Conservation (phyloP, 139 green algal genomes). For the Volvox reticuliferus region DNA sequence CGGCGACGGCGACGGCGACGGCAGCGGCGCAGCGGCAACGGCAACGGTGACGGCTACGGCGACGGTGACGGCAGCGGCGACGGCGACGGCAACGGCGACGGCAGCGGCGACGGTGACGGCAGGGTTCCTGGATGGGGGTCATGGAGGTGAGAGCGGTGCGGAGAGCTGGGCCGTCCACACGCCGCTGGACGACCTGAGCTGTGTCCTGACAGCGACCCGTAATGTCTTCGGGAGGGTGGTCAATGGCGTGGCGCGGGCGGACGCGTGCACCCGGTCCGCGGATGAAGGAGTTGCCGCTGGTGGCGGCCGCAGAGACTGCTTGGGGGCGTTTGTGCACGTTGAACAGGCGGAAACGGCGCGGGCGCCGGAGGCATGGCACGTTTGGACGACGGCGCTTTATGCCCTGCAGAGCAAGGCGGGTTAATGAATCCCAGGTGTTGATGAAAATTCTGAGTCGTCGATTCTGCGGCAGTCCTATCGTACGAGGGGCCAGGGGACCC, state of each 20-base stretch:
- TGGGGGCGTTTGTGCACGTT: constrained; percentile 18
- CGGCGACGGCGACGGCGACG: no score
- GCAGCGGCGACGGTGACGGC: no score
- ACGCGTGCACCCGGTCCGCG: not conserved
- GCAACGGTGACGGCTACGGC: no score
- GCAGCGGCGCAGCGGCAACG: no score
- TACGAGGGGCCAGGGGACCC: no score
- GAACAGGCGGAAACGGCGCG: constrained; percentile 26
- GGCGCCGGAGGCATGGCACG: not conserved
- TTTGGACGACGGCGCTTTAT: not conserved
- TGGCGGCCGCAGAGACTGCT: not conserved
- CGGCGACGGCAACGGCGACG: no score
- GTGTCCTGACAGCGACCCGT: constrained; percentile 1
- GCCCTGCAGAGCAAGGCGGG: not conserved
- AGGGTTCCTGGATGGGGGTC: no score
- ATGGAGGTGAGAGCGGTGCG: no score
- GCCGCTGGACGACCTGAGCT: not conserved
- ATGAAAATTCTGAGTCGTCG: no score
- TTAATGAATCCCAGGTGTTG: no score
- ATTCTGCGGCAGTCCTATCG: no score
- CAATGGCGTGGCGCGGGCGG: constrained; percentile 6
- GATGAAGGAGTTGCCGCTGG: not conserved
- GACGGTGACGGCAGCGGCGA: no score
- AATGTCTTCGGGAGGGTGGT: constrained; percentile 52
- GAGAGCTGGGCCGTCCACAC: not conserved